Conservation (phyloP, 2,329 filamentous ascomycete genomes). For the Leptodontidium sp. region DNA sequence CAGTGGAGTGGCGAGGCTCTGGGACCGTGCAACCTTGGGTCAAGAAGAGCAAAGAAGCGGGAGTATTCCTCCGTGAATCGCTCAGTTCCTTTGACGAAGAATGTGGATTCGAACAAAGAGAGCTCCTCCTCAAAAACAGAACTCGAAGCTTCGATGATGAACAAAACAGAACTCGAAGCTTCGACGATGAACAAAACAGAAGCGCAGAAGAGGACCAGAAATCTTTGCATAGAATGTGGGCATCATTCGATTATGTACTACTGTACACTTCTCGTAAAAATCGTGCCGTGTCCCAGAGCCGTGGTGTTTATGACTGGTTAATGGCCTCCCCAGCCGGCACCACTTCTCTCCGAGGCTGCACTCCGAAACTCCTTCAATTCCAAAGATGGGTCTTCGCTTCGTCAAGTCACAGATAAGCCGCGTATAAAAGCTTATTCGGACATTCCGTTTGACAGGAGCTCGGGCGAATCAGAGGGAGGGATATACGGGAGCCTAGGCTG, state of each 20-base stretch:
- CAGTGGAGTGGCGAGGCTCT: neutral
- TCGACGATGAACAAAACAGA: neutral
- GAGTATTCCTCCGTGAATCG: slow-evolving; percentile 1
- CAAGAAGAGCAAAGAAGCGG: neutral
- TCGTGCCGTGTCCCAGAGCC: slow-evolving; percentile 5
- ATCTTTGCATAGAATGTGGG: neutral
- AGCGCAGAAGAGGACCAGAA: neutral
- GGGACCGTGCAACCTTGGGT: neutral
- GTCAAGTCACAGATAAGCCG: slow-evolving; percentile 9
- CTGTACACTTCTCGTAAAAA: neutral
- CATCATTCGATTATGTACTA: slow-evolving; percentile 7
- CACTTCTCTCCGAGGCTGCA: slow-evolving; percentile 10
- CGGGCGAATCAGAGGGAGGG: neutral
- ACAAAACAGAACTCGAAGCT: neutral
- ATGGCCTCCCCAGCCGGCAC: neutral
- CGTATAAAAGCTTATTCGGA: slow-evolving; percentile 16
- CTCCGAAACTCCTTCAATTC: slow-evolving; percentile 3
- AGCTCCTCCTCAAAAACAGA: neutral
- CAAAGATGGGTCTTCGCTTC: neutral
- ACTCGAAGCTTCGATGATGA: neutral
- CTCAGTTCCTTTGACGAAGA: neutral
- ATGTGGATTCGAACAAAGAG: neutral
- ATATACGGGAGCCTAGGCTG: slow-evolving; percentile 2
- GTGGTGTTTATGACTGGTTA: neutral
- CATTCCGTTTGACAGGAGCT: slow-evolving; percentile 13